Base-by-base conservation (phyloP, 1,139 yeast genomes). In the Saccharomycopsis crataegensis region DNA sequence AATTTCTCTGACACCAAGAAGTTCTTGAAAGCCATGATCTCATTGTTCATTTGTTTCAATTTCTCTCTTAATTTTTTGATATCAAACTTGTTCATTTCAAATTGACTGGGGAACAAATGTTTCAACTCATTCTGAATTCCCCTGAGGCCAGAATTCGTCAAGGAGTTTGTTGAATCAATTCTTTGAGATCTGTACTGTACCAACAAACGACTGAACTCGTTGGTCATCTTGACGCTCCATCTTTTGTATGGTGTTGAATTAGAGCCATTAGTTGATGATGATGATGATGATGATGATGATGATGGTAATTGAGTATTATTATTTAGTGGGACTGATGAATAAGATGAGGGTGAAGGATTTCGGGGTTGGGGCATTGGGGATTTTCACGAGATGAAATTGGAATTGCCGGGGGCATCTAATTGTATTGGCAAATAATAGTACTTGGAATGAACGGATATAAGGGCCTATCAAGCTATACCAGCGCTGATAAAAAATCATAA, bases 201-300 rank as follows among this genome's bases (percentile, higher is more conserved):
- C 16, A 53, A 40, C 36, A 53, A 44, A 17, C 56, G 46, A 33
- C 48, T 28, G 41, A 53, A 53, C 49, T 53, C 53, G 38, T 53
- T 53, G 37, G 56, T 53, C 56, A 53, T 53, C 33, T 46, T 45
- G 8, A 53, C 56, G 12, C 54, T 44, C 56, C 56, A 53, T 42
- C 56, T 46, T 40, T 53, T 53, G 33, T 53, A 53, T 16, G 37
- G 37, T 8, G 56, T 53, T 16, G 49, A 31, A 22, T 31, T 17
- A 9, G 11, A 2, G n/a, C n/a, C 40, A 36, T 36, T 36, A 11
- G 2, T 36, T 11, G 8, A 34, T 34, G 37, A 8, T 34, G 8
- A 11, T 36, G n/a, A n/a, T 22, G 28, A 22, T 22, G 28, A 22
- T 22, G 28, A 22, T 22, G 28, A 22, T 22, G 4, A 22, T 2